Base-by-base conservation (phyloP, 2,329 filamentous ascomycete species). In the Colletotrichum camelliae region DNA sequence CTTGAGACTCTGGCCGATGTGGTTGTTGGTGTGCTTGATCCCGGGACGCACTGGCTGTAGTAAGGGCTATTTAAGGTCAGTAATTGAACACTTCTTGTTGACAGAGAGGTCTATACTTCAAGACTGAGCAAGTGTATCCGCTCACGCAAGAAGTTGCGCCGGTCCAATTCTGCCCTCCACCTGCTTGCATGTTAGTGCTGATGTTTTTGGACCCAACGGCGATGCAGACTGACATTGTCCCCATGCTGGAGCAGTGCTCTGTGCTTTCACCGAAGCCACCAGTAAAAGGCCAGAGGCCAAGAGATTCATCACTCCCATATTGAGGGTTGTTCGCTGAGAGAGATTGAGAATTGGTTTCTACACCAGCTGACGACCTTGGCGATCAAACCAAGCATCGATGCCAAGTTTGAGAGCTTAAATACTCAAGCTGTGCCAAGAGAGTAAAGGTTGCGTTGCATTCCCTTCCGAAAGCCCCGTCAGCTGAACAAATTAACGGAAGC, bases 21-120 rank as follows among this genome's bases (percentile, higher is more conserved):
- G 58, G 55, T 60, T 15, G 70, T 60, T 9, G 67, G 72, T 21
- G 43, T 35, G 58, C 24, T 65, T 27, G 73, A 57, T 13, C 74
- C 69, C 7, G 76, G 76, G 43, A 77, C 61, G 15, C 76, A 77
- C 35, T 77, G 76, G 37, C 55, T 60, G 35, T 77, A 77, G 31
- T 55, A 77, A 12, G 73, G 73, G 21, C 76, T 77, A n/a, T 12
- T 16, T 5, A 8, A 18, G n/a, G 43, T 70, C 21, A 76, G 68
- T 1, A 6, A 31, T n/a, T 21, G 31, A 7, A 57, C 15, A n/a
- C 18, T 12, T 13, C 2, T 21, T 3, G n/a, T 10, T 13, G 18
- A 39, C 24, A 21, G 8, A 21, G 8, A 58, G 24, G 7, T 18
- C 10, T 13, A 3, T 64, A 77, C 76, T 77, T 77, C 18, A 76